Evolutionary conservation across 768 basidiomycete genomes (phyloP).

Genomic region (Auricularia sp.): DNA sequence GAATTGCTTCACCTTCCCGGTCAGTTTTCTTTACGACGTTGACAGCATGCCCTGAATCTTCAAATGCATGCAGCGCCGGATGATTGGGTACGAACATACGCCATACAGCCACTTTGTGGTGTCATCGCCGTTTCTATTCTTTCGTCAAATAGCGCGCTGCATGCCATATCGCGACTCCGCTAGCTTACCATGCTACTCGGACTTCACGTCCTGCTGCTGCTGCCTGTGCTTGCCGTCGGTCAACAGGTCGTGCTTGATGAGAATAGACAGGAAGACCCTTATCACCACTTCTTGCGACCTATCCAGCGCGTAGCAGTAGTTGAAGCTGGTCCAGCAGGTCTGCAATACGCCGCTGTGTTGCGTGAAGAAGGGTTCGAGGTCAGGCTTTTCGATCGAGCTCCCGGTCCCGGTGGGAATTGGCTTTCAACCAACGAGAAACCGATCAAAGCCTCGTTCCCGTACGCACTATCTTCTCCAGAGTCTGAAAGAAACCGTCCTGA

Average conservation of each 20-base stretch:
- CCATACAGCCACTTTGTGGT: not conserved
- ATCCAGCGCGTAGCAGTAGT: constrained; percentile 1
- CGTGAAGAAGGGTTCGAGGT: not conserved
- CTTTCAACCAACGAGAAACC: not conserved
- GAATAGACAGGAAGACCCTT: not conserved
- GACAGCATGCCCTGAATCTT: too few species aligned
- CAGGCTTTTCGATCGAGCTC: not conserved
- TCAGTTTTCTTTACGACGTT: too few species aligned
- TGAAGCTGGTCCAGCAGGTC: not conserved
- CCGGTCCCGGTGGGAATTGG: not conserved
- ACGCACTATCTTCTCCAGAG: not conserved
- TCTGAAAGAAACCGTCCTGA: not conserved
- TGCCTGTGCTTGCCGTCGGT: not conserved
- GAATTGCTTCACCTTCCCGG: too few species aligned
- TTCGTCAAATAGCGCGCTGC: not conserved
- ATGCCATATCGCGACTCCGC: not conserved
- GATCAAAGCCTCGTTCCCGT: not conserved
- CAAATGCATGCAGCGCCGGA: too few species aligned
- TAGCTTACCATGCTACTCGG: not conserved
- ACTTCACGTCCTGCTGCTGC: not conserved
- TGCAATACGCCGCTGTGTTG: not conserved
- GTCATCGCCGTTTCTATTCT: not conserved
- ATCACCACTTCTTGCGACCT: not conserved
- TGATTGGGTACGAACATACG: not conserved
- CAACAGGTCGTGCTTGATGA: not conserved